Evolutionary conservation across 2,329 filamentous ascomycete species (phyloP), one percentile per base, ranked within the genome.

Genomic region (Diaporthe ilicicola): DNA sequence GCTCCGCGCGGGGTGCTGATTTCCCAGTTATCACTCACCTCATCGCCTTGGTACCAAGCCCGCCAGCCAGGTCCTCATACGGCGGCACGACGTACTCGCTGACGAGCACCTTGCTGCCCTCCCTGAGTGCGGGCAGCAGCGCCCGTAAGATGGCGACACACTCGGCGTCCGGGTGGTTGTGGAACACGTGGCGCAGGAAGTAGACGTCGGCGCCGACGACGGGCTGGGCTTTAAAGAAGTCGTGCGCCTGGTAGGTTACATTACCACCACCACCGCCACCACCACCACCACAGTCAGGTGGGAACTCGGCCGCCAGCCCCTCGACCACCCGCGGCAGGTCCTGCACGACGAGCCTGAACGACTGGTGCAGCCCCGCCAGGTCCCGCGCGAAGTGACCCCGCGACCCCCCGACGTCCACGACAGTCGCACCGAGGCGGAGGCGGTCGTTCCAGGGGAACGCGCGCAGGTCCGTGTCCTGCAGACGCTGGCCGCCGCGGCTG

Each of bases 111-210:
- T 51, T n/a, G 1, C 34, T 19, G 1, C 65, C 65, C 12, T 7
- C 12, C 27, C 22, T 55, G 2, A 67, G 42, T 19, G 51, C 51
- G 2, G 65, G 51, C 6, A 67, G 19, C 13, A 67, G 27, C 19
- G 77, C 76, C 66, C 75, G 76, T 9, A 78, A 72, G 19, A 82
- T 81, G 34, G 73, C 73, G 19, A 76, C 66, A 1, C 74, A 74
- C 50, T 81, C 75, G 10, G 77, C 76, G 48, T 85, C 82, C 0
- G 82, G 77, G 82, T 83, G 85, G 75, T 85, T 82, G 71, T 86
- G 83, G 19, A 86, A 75, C 44, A 85, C 83, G 72, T 79, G 77
- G 24, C 82, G 81, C 65, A 84, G 76, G 37, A 84, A 74, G 73
- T 84, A 85, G 32, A 82, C 77, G 42, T 80, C 80, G 2, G 79